Percentiles rank a stretch among this genome's conserved stretches.
phyloP scores from a whole-genome alignment of 1,284 basidiomycete species.

The Lignosus rhinocerotis region DNA sequence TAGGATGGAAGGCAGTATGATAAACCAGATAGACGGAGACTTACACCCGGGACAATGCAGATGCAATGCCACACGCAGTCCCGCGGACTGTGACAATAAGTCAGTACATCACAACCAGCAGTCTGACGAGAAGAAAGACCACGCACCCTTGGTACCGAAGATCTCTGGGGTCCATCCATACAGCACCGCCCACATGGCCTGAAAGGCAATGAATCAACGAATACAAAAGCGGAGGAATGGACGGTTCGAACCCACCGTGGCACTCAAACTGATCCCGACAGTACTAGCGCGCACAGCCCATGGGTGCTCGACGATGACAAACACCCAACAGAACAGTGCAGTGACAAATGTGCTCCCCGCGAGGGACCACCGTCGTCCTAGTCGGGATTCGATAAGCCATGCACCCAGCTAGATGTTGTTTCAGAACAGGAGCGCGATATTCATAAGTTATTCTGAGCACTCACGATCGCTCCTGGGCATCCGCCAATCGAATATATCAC shows the following conservation, averaged over 20 bases:
- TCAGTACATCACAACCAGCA: neutral
- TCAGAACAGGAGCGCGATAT: neutral
- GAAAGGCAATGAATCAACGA: neutral
- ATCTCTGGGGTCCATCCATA: conserved; percentile 94
- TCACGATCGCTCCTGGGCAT: conserved; percentile 82
- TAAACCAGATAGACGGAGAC: conserved; percentile 30
- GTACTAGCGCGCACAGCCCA: conserved; percentile 75
- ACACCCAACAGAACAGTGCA: conserved; percentile 74
- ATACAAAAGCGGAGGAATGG: neutral
- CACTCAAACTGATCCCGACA: conserved; percentile 79
- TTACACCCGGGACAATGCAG: conserved; percentile 84
- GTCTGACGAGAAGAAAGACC: neutral
- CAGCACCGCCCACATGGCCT: conserved; percentile 90
- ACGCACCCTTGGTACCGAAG: conserved; percentile 74
- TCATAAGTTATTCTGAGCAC: conserved; percentile 29
- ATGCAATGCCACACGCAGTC: conserved; percentile 90
- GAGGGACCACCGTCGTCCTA: conserved; percentile 81
- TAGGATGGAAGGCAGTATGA: neutral
- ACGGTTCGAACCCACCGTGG: conserved; percentile 56
- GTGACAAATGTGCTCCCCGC: conserved; percentile 84
- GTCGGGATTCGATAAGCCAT: conserved; percentile 77
- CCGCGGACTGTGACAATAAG: conserved; percentile 63
- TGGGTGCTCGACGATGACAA: conserved; percentile 62
- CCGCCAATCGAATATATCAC: conserved; percentile 83
- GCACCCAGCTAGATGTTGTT: conserved; percentile 73